phyloP scores from a whole-genome alignment of 176 grass and related monocot genomes.

The Alopecurus myosuroides region DNA sequence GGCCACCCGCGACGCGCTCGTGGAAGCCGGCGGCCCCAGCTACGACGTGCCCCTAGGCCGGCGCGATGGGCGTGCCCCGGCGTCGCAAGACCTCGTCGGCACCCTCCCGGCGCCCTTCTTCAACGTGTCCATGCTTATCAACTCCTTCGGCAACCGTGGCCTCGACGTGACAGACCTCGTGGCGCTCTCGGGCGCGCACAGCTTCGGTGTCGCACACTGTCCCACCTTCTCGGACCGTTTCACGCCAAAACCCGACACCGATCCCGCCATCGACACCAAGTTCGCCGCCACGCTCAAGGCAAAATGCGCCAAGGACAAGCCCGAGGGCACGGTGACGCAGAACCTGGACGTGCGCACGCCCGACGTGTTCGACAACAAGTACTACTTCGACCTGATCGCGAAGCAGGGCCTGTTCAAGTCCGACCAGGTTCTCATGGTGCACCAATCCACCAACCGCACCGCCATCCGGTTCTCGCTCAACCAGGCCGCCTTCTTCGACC shows the following conservation, averaged over 20 bases:
- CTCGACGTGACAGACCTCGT: constrained; percentile 39
- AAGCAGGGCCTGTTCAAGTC: constrained; percentile 37
- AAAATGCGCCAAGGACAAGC: constrained; percentile 1
- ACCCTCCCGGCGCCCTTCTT: constrained; percentile 11
- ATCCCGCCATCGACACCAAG: constrained; percentile 10
- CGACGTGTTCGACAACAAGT: constrained; percentile 50
- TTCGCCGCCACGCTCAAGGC: background rate
- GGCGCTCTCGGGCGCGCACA: constrained; percentile 60
- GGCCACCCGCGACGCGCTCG: constrained; percentile 33
- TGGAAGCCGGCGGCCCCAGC: constrained; percentile 22
- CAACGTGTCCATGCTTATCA: background rate
- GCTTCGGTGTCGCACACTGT: constrained; percentile 43
- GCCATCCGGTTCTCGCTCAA: constrained; percentile 16
- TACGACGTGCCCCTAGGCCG: constrained; percentile 35
- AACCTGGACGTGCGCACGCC: constrained; percentile 25
- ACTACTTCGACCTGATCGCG: constrained; percentile 42
- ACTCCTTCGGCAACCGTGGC: background rate
- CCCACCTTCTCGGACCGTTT: constrained; percentile 17
- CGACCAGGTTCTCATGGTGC: constrained; percentile 23
- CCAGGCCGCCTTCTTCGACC: constrained; percentile 32
- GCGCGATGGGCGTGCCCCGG: constrained; percentile 8
- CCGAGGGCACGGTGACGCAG: background rate
- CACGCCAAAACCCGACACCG: background rate
- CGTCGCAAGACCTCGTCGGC: background rate
- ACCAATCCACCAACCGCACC: constrained; percentile 7